A percentile compares a stretch with the other conserved stretches of the same genome.
Conservation (phyloP, 257 asterid species). For the Mitragyna speciosa region DNA sequence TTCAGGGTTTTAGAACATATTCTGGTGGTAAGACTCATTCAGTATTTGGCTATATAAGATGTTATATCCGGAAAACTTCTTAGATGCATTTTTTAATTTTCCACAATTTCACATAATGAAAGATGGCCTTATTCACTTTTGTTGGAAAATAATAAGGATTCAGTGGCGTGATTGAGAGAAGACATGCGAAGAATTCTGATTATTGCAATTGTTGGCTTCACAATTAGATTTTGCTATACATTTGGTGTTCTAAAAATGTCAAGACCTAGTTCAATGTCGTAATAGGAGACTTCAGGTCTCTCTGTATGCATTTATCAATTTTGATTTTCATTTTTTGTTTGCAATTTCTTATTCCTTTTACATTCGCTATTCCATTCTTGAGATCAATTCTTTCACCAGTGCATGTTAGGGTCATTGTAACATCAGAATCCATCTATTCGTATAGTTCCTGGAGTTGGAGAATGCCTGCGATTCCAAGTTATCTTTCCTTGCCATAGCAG, state of each 20-base stretch:
- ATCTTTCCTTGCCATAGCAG: slow-evolving; percentile 88
- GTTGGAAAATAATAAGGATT: not conserved
- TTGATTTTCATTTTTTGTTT: no score
- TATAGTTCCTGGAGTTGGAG: slow-evolving; percentile 36
- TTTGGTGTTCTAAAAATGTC: not conserved
- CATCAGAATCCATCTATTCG: not conserved
- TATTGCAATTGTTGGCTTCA: not conserved
- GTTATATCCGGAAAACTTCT: not conserved
- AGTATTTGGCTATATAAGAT: not conserved
- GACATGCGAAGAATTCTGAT: not conserved
- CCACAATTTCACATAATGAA: not conserved
- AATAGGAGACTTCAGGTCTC: not conserved
- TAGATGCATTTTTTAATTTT: no score
- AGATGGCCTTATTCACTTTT: not conserved
- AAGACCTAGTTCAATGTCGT: not conserved
- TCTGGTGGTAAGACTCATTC: not conserved
- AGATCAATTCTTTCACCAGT: not conserved
- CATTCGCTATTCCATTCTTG: not conserved
- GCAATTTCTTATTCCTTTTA: not conserved
- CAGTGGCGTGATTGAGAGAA: not conserved
- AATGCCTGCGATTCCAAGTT: slow-evolving; percentile 77
- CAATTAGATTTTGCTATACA: not conserved
- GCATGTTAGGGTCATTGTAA: not conserved
- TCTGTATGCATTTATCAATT: not conserved
- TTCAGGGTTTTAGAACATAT: not conserved